A percentile compares a stretch with the other conserved stretches of the same genome.
Conservation (phyloP, 441 rosid species). For the Croton setiger region DNA sequence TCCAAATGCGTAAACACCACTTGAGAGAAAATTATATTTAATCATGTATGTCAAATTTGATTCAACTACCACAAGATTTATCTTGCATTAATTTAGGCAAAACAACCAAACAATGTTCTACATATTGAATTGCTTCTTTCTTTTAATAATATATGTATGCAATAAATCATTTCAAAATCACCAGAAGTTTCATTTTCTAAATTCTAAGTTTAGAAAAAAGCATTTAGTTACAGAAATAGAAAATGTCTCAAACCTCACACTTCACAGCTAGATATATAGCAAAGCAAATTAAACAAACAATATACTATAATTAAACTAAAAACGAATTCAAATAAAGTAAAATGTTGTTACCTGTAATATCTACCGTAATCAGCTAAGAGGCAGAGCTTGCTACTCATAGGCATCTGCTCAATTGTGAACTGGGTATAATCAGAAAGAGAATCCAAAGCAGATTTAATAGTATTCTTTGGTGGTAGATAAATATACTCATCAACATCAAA, state of each 20-base stretch:
- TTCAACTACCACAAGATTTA: slow-evolving; percentile 17
- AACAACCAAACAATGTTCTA: background rate
- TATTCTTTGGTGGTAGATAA: slow-evolving; percentile 48
- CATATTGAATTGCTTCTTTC: background rate
- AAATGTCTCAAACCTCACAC: background rate
- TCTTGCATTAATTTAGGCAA: background rate
- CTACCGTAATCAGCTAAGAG: slow-evolving; percentile 52
- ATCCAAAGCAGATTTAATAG: slow-evolving; percentile 54
- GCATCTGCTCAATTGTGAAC: slow-evolving; percentile 80
- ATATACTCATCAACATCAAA: slow-evolving; percentile 87
- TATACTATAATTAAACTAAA: background rate
- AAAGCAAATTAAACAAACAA: background rate
- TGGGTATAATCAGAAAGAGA: slow-evolving; percentile 55
- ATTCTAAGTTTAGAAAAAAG: no score
- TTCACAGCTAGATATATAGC: background rate
- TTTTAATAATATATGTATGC: background rate
- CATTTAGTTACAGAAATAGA: background rate
- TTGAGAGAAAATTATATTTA: no score
- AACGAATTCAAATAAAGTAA: background rate
- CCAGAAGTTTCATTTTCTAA: background rate
- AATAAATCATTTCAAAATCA: background rate
- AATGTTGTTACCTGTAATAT: slow-evolving; percentile 50
- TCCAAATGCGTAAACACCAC: slow-evolving; percentile 25
- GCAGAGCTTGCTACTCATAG: slow-evolving; percentile 74
- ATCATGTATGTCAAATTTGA: background rate